These are phyloP conservation scores for Sutorius eximius DNA, from an alignment of 1,284 basidiomycete genomes.

Conservation along the genomic window DNA sequence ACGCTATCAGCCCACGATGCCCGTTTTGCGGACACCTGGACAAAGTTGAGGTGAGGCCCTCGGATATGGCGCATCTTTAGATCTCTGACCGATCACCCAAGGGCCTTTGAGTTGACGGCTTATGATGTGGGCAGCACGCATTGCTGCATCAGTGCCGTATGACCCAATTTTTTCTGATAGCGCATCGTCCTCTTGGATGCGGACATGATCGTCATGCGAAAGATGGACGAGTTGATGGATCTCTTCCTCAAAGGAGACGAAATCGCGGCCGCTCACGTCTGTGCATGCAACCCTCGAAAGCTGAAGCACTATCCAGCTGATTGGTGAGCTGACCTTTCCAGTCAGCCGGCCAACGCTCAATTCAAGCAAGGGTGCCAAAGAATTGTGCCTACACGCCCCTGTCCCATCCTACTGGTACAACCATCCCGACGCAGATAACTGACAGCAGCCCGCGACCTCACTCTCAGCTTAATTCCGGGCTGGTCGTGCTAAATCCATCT, in stretches of 20 bases:
- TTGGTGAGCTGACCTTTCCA: constrained; percentile 58
- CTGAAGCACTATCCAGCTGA: constrained; percentile 84
- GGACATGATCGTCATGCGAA: constrained; percentile 86
- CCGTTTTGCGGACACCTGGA: constrained; percentile 88
- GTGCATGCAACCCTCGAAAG: constrained; percentile 90
- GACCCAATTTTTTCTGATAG: constrained; percentile 37
- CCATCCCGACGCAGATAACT: constrained; percentile 47
- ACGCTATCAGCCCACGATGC: constrained; percentile 52
- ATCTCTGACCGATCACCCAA: constrained; percentile 30
- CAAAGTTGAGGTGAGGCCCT: constrained; percentile 71
- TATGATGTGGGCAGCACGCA: constrained; percentile 61
- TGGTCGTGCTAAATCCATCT: constrained; percentile 86
- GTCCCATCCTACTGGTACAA: constrained; percentile 49
- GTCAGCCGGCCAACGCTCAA: constrained; percentile 1
- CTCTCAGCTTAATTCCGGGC: constrained; percentile 83
- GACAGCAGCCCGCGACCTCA: constrained; percentile 66
- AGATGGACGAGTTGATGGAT: constrained; percentile 92
- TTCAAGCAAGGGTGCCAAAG: constrained; percentile 68
- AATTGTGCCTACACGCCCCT: constrained; percentile 85
- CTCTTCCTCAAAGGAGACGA: constrained; percentile 63
- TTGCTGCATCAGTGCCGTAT: neutral
- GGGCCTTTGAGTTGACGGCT: constrained; percentile 73
- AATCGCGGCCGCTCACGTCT: constrained; percentile 87
- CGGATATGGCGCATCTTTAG: neutral
- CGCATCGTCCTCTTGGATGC: constrained; percentile 84